Percentiles rank a stretch among this genome's conserved stretches.
Evolutionary conservation across 495 filamentous ascomycete species (phyloP).

Genomic region (Zalerion maritima): DNA sequence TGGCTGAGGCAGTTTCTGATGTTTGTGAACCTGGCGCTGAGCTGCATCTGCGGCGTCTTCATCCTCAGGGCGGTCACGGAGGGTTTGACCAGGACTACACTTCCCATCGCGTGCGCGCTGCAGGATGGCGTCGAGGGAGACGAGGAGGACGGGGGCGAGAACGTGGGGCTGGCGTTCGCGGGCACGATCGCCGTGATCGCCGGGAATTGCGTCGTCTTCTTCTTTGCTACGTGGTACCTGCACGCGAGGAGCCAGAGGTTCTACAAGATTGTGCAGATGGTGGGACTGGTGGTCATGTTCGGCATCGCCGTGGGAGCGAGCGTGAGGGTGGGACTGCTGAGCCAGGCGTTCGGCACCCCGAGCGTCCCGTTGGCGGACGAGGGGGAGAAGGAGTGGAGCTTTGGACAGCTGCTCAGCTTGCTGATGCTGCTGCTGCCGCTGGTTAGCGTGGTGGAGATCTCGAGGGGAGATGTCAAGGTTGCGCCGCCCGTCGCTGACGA

Average conservation of each 20-base stretch:
- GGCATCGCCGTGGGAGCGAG: conserved; percentile 35
- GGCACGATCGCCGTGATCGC: conserved; percentile 39
- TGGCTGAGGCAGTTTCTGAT: conserved; percentile 46
- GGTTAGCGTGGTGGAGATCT: conserved; percentile 38
- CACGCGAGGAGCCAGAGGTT: conserved; percentile 30
- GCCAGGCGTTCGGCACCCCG: conserved; percentile 35
- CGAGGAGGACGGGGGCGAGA: conserved; percentile 6
- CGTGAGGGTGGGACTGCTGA: conserved; percentile 31
- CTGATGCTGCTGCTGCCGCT: conserved; percentile 39
- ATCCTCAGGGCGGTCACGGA: conserved; percentile 30
- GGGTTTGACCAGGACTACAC: conserved; percentile 26
- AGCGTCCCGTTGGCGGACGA: conserved; percentile 26
- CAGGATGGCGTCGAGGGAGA: conserved; percentile 7
- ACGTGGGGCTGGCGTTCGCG: conserved; percentile 26
- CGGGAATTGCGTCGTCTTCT: conserved; percentile 35
- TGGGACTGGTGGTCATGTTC: conserved; percentile 31
- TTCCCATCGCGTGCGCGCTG: conserved; percentile 43
- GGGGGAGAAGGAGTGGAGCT: conserved; percentile 41
- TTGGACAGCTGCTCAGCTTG: conserved; percentile 39
- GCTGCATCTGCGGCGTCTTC: conserved; percentile 32
- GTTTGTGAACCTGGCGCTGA: conserved; percentile 40
- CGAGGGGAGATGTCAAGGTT: conserved; percentile 34
- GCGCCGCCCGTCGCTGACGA: conserved; percentile 22
- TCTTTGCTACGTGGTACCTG: conserved; percentile 38
- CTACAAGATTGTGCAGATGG: conserved; percentile 29